Base-by-base conservation (phyloP, 2,329 filamentous ascomycete genomes). In the Pseudogymnoascus sp. region DNA sequence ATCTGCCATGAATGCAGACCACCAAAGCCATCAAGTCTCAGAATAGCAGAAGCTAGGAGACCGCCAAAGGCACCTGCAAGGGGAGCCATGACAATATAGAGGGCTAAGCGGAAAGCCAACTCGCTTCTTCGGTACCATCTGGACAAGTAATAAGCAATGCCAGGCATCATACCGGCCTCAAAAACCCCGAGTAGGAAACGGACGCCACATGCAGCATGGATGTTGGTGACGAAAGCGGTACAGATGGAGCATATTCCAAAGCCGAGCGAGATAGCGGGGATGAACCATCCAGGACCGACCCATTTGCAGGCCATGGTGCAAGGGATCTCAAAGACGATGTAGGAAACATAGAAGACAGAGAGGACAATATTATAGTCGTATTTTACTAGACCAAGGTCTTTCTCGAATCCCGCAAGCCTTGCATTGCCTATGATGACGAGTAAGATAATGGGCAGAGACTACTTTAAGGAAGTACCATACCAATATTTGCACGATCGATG, bases 401-500 rank as follows among this genome's bases (percentile, higher is more conserved):
- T 78, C 63, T 87, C 84, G 18, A 90, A 76, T 0, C 86, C 86
- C 3, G 86, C 86, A 16, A 90, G 76, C 66, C 80, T 81, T 1
- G 86, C 87, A 72, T 90, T 90, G n/a, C 86, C 85, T 87, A 60
- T 26, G 8, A 39, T 26, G n/a, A 47, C 34, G 3, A 26, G 42
- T 47, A 47, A 47, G 21, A 5, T 4, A 47, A 23, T n/a, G 42
- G 6, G 18, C 18, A 45, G 18, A 47, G 21, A 45, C 7, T 5
- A 47, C 5, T 7, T n/a, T 47, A 12, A 3, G 12, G 21, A 8
- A 26, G 14, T 6, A 47, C 42, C 23, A 26, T 70, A 86, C 86
- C 87, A 39, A 91, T 87, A 66, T 90, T 90, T 23, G 87, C 85
- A n/a, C 87, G 80, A 69, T 90, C 87, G 67, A 90, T 89, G 74